phyloP scores from a whole-genome alignment of 768 basidiomycete genomes.

The Agaricus sinodeliciosus region DNA sequence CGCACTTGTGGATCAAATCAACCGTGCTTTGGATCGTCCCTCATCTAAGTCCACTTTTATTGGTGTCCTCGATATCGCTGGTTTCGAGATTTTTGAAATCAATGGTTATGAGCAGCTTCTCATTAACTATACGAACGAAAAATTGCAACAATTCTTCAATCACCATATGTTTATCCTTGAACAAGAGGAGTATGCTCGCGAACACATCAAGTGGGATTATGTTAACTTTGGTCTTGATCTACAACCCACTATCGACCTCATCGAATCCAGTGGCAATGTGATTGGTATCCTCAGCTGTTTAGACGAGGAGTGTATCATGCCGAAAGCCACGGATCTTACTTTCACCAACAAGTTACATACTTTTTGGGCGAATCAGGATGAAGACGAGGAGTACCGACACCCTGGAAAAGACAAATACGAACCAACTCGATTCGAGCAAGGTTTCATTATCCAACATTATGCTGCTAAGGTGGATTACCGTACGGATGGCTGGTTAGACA shows the following conservation, averaged over 20 bases:
- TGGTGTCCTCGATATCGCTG: conserved; percentile 97
- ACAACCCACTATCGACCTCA: conserved; percentile 97
- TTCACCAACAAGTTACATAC: conserved; percentile 89
- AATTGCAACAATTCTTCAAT: conserved; percentile 96
- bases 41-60: conserved; percentile 92
- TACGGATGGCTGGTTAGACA: conserved; percentile 96
- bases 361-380: conserved; percentile 56
- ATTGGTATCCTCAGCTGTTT: conserved; percentile 91
- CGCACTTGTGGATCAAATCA: conserved; percentile 89
- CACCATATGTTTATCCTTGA: conserved; percentile 99
- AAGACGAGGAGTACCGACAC: conserved; percentile 54
- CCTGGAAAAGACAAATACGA: conserved; percentile 81
- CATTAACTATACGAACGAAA: conserved; percentile 99
- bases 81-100: conserved; percentile 94
- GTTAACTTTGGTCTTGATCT: conserved; percentile 97
- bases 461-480: conserved; percentile 96
- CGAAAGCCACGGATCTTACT: conserved; percentile 91
- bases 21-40: conserved; percentile 88
- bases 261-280: conserved; percentile 72
- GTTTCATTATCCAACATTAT: conserved; percentile 94
- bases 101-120: conserved; percentile 97
- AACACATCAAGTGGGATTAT: conserved; percentile 96
- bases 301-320: conserved; percentile 99
- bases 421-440: conserved; percentile 83
- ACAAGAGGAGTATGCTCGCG: conserved; percentile 96